A percentile compares a stretch with the other conserved stretches of the same genome.
These are phyloP conservation scores for Candida arabinofermentans DNA, from an alignment of 805 yeast genomes.

Conservation along the genomic window DNA sequence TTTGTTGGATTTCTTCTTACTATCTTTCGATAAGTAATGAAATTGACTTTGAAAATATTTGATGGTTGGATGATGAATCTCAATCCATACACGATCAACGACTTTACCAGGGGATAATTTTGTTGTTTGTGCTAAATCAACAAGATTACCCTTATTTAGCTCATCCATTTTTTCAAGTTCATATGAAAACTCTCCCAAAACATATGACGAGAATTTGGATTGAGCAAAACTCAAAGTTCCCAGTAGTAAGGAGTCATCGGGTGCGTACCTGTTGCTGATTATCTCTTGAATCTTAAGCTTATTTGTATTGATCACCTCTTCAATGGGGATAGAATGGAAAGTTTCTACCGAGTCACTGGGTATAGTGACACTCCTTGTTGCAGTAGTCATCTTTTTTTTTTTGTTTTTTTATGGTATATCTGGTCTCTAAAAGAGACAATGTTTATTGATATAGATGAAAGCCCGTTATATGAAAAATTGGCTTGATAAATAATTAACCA, in stretches of 20 bases:
- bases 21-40: conserved; percentile 14
- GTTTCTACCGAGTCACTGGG: not conserved
- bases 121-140: conserved; percentile 1
- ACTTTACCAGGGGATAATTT: conserved; percentile 24
- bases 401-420: too few relatives aligned
- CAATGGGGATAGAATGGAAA: conserved; percentile 10
- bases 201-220: conserved; percentile 41
- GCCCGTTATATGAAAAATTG: too few relatives aligned
- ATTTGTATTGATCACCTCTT: conserved; percentile 15
- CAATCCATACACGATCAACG: conserved; percentile 54
- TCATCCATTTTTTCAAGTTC: conserved; percentile 4
- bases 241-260: conserved; percentile 39
- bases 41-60: conserved; percentile 48
- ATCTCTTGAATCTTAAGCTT: conserved; percentile 31
- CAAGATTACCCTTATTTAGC: not conserved
- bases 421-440: too few relatives aligned
- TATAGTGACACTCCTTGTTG: too few relatives aligned
- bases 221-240: conserved; percentile 49
- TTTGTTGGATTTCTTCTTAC: conserved; percentile 14
- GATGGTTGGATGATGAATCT: conserved; percentile 61
- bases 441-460: too few relatives aligned
- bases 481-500: too few relatives aligned
- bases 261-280: conserved; percentile 26
- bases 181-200: conserved; percentile 34
- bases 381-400: too few relatives aligned